Conservation (phyloP, 2,329 filamentous ascomycete species). For the Ceratocystis ficicola region DNA sequence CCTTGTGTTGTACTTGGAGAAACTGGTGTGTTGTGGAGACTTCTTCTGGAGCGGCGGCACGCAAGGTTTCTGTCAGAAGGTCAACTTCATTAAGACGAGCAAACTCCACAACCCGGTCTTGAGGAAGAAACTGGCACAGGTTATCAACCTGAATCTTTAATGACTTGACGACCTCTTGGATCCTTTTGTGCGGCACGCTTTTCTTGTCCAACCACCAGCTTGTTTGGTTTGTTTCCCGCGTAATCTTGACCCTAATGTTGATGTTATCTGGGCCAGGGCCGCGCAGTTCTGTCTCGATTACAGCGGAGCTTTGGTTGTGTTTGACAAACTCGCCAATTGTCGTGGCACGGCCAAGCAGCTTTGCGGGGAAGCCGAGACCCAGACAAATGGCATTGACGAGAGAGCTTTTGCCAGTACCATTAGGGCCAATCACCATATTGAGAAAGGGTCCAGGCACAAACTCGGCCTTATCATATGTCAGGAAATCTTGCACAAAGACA, state of each 20-base stretch:
- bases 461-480: slow-evolving; percentile 86
- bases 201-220: slow-evolving; percentile 67
- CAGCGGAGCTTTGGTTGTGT: slow-evolving; percentile 63
- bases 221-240: slow-evolving; percentile 67
- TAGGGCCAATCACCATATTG: slow-evolving; percentile 99
- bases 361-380: slow-evolving; percentile 72
- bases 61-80: slow-evolving; percentile 71
- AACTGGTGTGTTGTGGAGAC: slow-evolving; percentile 68
- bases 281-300: slow-evolving; percentile 83
- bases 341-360: slow-evolving; percentile 74
- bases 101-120: slow-evolving; percentile 92
- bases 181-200: slow-evolving; percentile 46
- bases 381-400: slow-evolving; percentile 93
- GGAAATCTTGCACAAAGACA: slow-evolving; percentile 76
- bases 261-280: slow-evolving; percentile 52
- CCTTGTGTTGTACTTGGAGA: slow-evolving; percentile 57
- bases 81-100: slow-evolving; percentile 71
- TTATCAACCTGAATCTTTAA: slow-evolving; percentile 95
- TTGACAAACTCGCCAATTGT: slow-evolving; percentile 86
- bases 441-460: slow-evolving; percentile 83
- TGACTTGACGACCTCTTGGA: slow-evolving; percentile 54
- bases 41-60: slow-evolving; percentile 70
- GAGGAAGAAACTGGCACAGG: slow-evolving; percentile 89
- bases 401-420: slow-evolving; percentile 95
- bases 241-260: slow-evolving; percentile 63